A percentile compares a stretch with the other conserved stretches of the same genome.
Conservation (phyloP, 2,329 filamentous ascomycete species). For the Monosporascus sp. region DNA sequence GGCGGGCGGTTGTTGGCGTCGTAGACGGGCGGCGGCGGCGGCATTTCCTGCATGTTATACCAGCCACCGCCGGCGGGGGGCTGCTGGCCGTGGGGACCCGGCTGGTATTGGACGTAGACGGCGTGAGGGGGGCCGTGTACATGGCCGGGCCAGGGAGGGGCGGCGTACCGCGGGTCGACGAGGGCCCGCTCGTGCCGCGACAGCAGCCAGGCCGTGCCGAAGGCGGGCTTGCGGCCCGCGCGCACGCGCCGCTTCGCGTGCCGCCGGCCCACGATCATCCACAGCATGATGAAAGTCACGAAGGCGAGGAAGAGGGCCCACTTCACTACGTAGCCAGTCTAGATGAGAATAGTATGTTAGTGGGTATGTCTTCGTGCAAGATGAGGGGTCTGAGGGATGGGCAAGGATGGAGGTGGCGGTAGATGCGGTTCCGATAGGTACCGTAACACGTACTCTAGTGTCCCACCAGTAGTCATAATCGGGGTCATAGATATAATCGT, state of each 20-base stretch:
- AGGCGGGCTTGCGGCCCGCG: background rate
- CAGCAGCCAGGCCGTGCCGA: background rate
- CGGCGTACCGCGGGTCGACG: background rate
- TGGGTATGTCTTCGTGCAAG: no score
- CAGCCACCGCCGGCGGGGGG: background rate
- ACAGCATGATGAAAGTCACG: background rate
- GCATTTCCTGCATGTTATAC: background rate
- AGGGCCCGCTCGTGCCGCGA: background rate
- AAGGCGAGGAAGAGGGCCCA: background rate
- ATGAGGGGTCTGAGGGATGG: no score
- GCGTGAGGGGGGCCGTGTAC: background rate
- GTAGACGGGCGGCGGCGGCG: background rate
- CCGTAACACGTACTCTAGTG: no score
- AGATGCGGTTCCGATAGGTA: no score
- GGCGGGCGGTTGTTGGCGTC: background rate
- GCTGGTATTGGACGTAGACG: background rate
- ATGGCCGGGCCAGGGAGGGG: background rate
- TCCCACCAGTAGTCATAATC: no score
- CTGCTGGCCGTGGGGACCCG: background rate
- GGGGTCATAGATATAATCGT: no score
- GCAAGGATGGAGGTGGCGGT: no score
- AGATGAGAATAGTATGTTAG: no score
- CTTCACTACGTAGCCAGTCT: background rate
- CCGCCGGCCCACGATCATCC: background rate
- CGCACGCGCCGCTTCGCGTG: background rate